Base-by-base conservation (phyloP, 2,329 filamentous ascomycete species). In the Fusarium pseudonygamai region DNA sequence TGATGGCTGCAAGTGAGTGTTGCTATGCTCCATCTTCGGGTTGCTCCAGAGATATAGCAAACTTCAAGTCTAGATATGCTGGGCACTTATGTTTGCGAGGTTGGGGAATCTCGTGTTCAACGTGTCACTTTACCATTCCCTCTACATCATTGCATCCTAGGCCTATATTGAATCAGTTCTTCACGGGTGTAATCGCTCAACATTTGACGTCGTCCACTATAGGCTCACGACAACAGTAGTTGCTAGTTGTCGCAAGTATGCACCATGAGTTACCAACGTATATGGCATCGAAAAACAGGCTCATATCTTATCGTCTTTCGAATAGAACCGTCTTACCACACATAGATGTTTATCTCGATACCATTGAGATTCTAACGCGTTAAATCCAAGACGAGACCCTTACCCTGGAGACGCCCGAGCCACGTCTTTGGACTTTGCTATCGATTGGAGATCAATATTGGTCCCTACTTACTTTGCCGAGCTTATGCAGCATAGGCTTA, bases 31-130 rank as follows among this genome's bases (percentile, higher is more conserved):
- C 28, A 28, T 40, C 28, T 42, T 53, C 15, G 18, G 37, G 53
- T 61, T 67, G 55, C 65, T 67, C 55, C 8, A 37, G 46, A 46
- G 65, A 61, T 36, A 20, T 32, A 32, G 47, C 42, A 67, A 67
- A 26, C 40, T 61, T 47, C 18, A 53, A 7, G 34, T 60, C 18
- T 39, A 34, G 13, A 36, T 22, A 40, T 28, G 37, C 30, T 42
- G 16, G 30, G 22, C 24, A 53, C 16, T 39, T 24, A 40, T 40
- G 26, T 37, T 36, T 28, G n/a, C 30, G 22, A 53, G 26, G 22
- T 42, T 59, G 34, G 26, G 28, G 20, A 34, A 37, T 13, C 34
- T 43, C 36, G 30, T 61, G 36, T 32, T 32, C 14, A 34, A 16
- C 20, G 16, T 42, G 15, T 5, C 6, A 16, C 30, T 11, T 5